Evolutionary conservation across 108 stramenopile genomes (phyloP).

Genomic region (Nitzschia palea): DNA sequence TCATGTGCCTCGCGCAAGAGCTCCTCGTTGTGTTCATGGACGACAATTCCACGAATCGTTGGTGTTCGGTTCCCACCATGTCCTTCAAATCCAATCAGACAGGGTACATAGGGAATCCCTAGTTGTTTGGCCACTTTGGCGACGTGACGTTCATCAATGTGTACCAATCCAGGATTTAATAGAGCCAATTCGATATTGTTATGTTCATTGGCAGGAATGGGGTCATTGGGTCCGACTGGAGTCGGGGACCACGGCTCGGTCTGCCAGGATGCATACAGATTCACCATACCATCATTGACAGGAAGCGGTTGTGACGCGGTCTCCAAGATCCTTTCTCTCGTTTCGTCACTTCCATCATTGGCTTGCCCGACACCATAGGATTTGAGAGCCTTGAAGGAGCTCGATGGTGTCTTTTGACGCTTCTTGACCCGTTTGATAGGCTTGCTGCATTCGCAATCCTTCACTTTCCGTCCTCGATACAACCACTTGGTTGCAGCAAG

Average conservation of each 20-base stretch:
- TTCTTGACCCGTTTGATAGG: conserved; percentile 72
- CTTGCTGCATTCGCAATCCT: conserved; percentile 48
- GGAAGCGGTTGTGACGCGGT: conserved; percentile 25
- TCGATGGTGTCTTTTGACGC: conserved; percentile 43
- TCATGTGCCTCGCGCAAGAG: conserved; percentile 72
- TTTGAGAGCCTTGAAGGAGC: conserved; percentile 61
- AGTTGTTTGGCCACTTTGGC: conserved; percentile 72
- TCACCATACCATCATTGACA: conserved; percentile 54
- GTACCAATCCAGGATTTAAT: conserved; percentile 83
- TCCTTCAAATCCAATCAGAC: conserved; percentile 84
- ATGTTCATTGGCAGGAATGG: conserved; percentile 78
- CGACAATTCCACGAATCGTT: conserved; percentile 78
- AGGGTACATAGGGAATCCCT: conserved; percentile 83
- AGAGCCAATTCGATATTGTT: conserved; percentile 80
- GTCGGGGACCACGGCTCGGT: conserved; percentile 69
- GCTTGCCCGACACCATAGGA: conserved; percentile 60
- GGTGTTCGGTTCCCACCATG: conserved; percentile 78
- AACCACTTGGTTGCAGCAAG: conserved; percentile 70
- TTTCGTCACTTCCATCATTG: conserved; percentile 50
- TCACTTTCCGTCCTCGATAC: conserved; percentile 78
- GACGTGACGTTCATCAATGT: conserved; percentile 58
- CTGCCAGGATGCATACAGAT: conserved; percentile 83
- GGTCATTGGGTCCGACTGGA: conserved; percentile 63
- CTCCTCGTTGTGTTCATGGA: conserved; percentile 77
- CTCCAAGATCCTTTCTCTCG: conserved; percentile 30